Evolutionary conservation across 2,329 filamentous ascomycete genomes (phyloP), one percentile per base, ranked within the genome.

Genomic region (Colletotrichum melonis): DNA sequence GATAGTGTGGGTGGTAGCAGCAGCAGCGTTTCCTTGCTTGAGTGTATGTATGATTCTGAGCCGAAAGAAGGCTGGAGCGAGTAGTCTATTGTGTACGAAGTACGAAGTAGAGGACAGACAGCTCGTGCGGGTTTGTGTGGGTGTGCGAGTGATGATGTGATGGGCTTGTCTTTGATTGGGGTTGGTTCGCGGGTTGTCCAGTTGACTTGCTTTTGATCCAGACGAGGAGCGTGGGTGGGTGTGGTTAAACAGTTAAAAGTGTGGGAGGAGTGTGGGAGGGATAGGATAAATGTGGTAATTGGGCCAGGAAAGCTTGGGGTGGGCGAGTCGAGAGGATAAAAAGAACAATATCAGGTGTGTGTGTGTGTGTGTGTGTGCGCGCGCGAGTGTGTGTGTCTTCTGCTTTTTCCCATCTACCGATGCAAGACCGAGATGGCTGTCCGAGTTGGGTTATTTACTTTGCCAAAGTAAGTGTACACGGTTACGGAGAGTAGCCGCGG

Each of bases 131-230:
- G 52, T 14, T 22, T 49, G 55, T 42, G 55, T 38, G 57, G 68
- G 68, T 64, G 65, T 73, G 72, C 32, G 72, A 62, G 55, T 71
- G 74, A 74, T 75, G 72, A 75, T 75, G 72, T 68, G 72, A 74
- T 69, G 68, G 68, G 69, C 58, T 52, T 58, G 49, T n/a, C 32
- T 60, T 73, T 32, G 67, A 70, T 60, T 54, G 59, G 60, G 59
- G 59, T 64, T 64, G 66, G 66, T 38, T 65, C 19, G 42, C 60
- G 30, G 42, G 42, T 14, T 73, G 55, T 69, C 70, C 59, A 60
- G 60, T 73, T 70, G 66, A 70, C 70, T 73, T 70, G 54, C 26
- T 69, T 56, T 62, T 73, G 55, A 58, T 70, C 66, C 56, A 73
- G 49, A 70, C 32, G 54, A 65, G 32, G 63, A 32, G 28, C 30